A percentile compares a stretch with the other conserved stretches of the same genome.
phyloP scores from a whole-genome alignment of 805 yeast species.

The Pichia scutulata region DNA sequence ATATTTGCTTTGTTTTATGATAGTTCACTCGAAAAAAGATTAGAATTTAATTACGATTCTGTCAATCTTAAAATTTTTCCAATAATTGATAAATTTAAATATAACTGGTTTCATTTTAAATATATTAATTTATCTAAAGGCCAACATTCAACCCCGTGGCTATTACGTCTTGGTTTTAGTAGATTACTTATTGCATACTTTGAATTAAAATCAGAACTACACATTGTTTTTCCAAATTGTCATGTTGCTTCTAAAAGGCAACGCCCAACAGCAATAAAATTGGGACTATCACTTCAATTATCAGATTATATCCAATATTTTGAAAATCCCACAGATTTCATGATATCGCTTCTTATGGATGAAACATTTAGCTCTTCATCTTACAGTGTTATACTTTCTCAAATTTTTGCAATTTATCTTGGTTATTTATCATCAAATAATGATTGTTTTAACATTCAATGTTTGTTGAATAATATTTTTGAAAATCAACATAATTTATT shows the following conservation, averaged over 20 bases:
- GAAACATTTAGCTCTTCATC: conserved; percentile 9
- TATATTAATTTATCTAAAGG: conserved; percentile 9
- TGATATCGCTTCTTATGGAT: conserved; percentile 14
- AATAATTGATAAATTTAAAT: background rate
- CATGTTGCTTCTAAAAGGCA: background rate
- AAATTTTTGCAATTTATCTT: conserved; percentile 25
- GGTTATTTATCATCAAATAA: conserved; percentile 7
- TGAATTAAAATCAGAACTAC: conserved; percentile 15
- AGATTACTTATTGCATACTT: conserved; percentile 29
- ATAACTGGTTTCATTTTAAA: conserved; percentile 21
- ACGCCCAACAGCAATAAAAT: background rate
- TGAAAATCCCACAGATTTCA: conserved; percentile 17
- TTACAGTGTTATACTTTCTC: conserved; percentile 8
- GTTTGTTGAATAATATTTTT: background rate
- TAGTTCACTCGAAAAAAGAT: conserved; percentile 5
- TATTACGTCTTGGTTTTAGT: conserved; percentile 30
- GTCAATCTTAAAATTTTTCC: conserved; percentile 14
- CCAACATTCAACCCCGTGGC: conserved; percentile 31
- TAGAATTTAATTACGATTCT: conserved; percentile 8
- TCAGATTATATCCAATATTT: conserved; percentile 5
- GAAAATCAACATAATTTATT: conserved; percentile 4
- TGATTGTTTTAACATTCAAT: background rate
- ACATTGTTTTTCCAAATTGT: too few relatives aligned
- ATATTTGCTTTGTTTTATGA: conserved; percentile 15
- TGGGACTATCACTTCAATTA: conserved; percentile 15